Evolutionary conservation across 805 yeast genomes (phyloP).

Genomic region (Danielozyma ontarioensis): DNA sequence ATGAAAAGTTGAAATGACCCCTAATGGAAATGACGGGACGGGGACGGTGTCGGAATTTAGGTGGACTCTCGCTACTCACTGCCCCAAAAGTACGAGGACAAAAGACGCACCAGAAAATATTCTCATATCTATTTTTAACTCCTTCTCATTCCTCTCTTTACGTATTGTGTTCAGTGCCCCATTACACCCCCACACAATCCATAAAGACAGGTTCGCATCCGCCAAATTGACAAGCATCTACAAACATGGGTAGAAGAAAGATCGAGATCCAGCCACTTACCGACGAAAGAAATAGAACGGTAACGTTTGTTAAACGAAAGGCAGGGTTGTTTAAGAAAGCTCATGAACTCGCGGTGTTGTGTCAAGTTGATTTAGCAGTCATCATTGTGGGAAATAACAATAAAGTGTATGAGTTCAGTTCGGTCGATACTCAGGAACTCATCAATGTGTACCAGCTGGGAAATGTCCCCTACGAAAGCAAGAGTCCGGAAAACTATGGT

Average conservation of each 20-base stretch:
- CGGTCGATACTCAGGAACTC: slow-evolving; percentile 49
- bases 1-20: no score
- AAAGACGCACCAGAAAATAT: no score
- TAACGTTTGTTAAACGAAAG: slow-evolving; percentile 88
- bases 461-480: slow-evolving; percentile 47
- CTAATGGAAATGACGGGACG: no score
- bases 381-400: slow-evolving; percentile 80
- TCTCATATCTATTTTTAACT: no score
- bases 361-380: slow-evolving; percentile 91
- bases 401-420: slow-evolving; percentile 78
- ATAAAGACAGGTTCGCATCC: no score
- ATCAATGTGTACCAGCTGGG: slow-evolving; percentile 16
- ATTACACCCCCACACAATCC: no score
- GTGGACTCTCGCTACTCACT: no score
- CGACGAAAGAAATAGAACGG: slow-evolving; percentile 82
- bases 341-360: slow-evolving; percentile 79
- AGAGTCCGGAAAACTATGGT: slow-evolving; percentile 65
- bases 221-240: no score
- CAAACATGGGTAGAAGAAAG: slow-evolving; percentile 94
- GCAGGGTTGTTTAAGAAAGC: slow-evolving; percentile 91
- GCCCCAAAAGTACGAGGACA: no score
- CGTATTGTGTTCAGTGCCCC: no score
- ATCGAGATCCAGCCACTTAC: slow-evolving; percentile 87
- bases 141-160: no score
- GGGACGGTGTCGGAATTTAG: no score